A percentile compares a stretch with the other conserved stretches of the same genome.
Conservation (phyloP, 2,329 filamentous ascomycete species). For the Sporothrix protearum region DNA sequence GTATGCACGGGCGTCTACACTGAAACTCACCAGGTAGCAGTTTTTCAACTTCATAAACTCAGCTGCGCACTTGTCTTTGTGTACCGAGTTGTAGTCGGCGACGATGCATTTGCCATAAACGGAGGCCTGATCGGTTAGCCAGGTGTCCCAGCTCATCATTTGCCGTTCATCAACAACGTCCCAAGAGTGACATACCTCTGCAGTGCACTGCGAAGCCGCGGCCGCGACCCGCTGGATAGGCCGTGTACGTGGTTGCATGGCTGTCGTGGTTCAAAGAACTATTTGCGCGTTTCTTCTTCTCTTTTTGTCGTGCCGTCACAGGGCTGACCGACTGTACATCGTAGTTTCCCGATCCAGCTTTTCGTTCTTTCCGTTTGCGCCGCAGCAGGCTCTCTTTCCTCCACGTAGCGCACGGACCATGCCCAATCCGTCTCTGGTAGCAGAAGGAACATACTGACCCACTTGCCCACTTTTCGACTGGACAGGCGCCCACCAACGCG, state of each 20-base stretch:
- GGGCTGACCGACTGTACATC: not conserved
- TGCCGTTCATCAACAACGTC: not conserved
- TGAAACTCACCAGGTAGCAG: constrained; percentile 71
- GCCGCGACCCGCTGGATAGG: constrained; percentile 55
- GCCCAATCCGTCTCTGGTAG: constrained; percentile 10
- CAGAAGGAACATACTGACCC: too few relatives aligned
- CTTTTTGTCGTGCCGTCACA: constrained; percentile 6
- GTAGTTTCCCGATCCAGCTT: constrained; percentile 10
- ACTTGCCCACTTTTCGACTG: constrained; percentile 18
- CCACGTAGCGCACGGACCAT: constrained; percentile 11
- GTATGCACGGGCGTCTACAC: not conserved
- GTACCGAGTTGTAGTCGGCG: constrained; percentile 81
- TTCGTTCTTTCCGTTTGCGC: constrained; percentile 5
- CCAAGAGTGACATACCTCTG: constrained; percentile 42
- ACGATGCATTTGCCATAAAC: constrained; percentile 89
- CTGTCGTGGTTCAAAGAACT: not conserved
- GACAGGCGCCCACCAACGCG: constrained; percentile 20
- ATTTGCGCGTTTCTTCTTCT: not conserved
- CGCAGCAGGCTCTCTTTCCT: constrained; percentile 7
- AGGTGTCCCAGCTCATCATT: not conserved
- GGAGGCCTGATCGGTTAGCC: constrained; percentile 57
- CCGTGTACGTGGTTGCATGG: constrained; percentile 41
- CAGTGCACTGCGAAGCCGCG: constrained; percentile 54
- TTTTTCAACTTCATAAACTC: constrained; percentile 85
- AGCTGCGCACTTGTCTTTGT: constrained; percentile 83